Evolutionary conservation across 768 basidiomycete genomes (phyloP).

Genomic region (Termitomyces sp.): DNA sequence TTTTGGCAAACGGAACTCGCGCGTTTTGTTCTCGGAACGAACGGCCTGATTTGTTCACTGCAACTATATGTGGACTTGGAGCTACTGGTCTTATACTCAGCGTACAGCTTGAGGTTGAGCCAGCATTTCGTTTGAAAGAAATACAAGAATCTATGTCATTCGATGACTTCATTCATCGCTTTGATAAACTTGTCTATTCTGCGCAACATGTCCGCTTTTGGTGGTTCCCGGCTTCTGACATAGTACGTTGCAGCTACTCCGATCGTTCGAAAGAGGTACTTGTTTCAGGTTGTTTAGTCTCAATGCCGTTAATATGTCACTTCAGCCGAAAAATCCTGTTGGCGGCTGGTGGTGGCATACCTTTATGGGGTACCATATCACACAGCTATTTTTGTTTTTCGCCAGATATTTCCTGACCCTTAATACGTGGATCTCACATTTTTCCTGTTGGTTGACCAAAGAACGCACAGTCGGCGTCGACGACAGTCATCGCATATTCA

Average conservation of each 20-base stretch:
- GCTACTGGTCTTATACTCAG: conserved; percentile 83
- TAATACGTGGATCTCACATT: conserved; percentile 57
- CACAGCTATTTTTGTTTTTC: conserved; percentile 80
- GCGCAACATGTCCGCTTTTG: conserved; percentile 89
- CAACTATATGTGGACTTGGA: conserved; percentile 88
- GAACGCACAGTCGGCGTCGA: conserved; percentile 57
- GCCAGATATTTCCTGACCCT: conserved; percentile 58
- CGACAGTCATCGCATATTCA: conserved; percentile 81
- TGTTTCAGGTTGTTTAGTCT: conserved; percentile 7
- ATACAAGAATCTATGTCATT: conserved; percentile 57
- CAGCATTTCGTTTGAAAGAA: conserved; percentile 78
- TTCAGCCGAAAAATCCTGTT: conserved; percentile 48
- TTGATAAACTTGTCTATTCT: conserved; percentile 52
- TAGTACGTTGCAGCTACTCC: conserved; percentile 64
- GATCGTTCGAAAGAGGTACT: conserved; percentile 74
- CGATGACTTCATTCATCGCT: conserved; percentile 47
- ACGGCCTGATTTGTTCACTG: conserved; percentile 74
- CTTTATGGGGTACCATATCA: conserved; percentile 71
- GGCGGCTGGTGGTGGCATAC: conserved; percentile 64
- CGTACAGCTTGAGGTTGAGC: conserved; percentile 73
- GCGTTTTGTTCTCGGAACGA: conserved; percentile 62
- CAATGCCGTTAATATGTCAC: conserved; percentile 1
- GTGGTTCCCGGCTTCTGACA: conserved; percentile 87
- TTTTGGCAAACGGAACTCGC: conserved; percentile 70
- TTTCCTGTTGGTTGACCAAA: conserved; percentile 65